phyloP scores from a whole-genome alignment of 148 eudicot species.

The Camellia japonica region DNA sequence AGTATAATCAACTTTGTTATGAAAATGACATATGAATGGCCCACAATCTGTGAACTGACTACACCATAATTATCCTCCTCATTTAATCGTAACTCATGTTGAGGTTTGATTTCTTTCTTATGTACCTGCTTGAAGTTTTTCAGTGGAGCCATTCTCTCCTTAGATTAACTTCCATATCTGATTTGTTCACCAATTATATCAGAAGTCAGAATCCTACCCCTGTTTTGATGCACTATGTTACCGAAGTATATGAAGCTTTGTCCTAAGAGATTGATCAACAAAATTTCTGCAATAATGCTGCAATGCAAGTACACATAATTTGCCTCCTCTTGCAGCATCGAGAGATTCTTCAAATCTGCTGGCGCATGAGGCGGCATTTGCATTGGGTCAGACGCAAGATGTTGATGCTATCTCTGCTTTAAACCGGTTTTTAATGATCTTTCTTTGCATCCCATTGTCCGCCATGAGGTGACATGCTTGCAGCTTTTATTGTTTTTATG shows the following conservation, averaged over 20 bases:
- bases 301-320: neutral
- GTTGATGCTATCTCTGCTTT: conserved; percentile 80
- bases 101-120: too few species aligned
- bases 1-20: too few species aligned
- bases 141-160: neutral
- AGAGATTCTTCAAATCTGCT: conserved; percentile 82
- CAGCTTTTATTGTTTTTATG: neutral
- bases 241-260: neutral
- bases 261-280: neutral
- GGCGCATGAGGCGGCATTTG: conserved; percentile 99
- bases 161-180: neutral
- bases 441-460: conserved; percentile 90
- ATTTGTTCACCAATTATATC: neutral
- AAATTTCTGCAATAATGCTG: neutral
- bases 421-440: conserved; percentile 70
- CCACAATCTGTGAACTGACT: neutral
- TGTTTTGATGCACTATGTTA: neutral
- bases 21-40: too few species aligned
- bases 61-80: neutral
- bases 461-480: conserved; percentile 65
- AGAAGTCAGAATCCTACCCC: neutral
- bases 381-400: conserved; percentile 98
- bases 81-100: too few species aligned
- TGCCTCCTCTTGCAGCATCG: conserved; percentile 46
- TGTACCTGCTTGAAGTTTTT: too few species aligned